A percentile compares a stretch with the other conserved stretches of the same genome.
Conservation (phyloP, 1,284 basidiomycete species). For the Mycena sp. region DNA sequence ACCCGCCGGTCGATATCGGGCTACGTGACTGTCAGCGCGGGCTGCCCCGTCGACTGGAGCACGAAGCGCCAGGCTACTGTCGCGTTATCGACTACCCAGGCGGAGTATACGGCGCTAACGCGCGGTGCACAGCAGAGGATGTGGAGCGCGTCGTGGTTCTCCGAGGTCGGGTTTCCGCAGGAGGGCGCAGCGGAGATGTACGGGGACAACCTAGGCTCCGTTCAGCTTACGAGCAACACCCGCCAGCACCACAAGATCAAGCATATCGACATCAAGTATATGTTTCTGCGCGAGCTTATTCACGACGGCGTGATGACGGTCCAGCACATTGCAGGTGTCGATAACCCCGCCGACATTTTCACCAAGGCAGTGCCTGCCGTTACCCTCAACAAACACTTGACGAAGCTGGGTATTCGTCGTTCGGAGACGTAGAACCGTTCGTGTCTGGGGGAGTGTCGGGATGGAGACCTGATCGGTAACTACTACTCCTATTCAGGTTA, state of each 20-base stretch:
- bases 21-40: slow-evolving; percentile 39
- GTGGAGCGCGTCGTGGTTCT: slow-evolving; percentile 34
- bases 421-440: not conserved
- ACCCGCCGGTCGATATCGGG: slow-evolving; percentile 39
- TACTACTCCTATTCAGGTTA: no score
- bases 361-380: slow-evolving; percentile 33
- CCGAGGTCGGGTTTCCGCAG: not conserved
- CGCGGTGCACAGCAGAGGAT: slow-evolving; percentile 42
- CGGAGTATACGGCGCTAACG: slow-evolving; percentile 43
- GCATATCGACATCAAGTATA: slow-evolving; percentile 52
- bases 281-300: slow-evolving; percentile 46
- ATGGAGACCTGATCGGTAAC: slow-evolving; percentile 11
- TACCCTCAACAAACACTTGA: slow-evolving; percentile 1
- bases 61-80: slow-evolving; percentile 41
- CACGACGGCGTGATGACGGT: slow-evolving; percentile 24
- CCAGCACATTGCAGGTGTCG: slow-evolving; percentile 26
- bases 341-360: slow-evolving; percentile 41
- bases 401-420: not conserved
- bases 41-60: slow-evolving; percentile 45
- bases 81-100: slow-evolving; percentile 35
- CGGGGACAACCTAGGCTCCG: slow-evolving; percentile 49
- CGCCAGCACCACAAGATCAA: slow-evolving; percentile 42
- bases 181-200: slow-evolving; percentile 26
- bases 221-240: slow-evolving; percentile 44
- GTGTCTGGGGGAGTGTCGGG: slow-evolving; percentile 13